A percentile compares a stretch with the other conserved stretches of the same genome.
Conservation (phyloP, 2,329 filamentous ascomycete genomes). For the Geosmithia morbida region DNA sequence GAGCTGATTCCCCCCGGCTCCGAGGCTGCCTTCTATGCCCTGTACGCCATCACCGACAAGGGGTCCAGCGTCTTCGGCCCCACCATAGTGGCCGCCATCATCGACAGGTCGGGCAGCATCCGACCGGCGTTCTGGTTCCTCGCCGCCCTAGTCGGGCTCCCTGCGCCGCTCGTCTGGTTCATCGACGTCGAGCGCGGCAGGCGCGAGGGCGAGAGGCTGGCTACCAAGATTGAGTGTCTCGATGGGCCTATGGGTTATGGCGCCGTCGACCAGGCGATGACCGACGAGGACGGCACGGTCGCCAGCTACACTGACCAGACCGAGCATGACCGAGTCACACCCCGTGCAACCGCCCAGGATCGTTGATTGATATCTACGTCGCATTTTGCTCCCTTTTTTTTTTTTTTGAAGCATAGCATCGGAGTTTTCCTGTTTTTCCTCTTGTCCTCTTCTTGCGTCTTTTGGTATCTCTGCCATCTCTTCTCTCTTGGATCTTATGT, state of each 20-base stretch:
- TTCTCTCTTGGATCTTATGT: neutral
- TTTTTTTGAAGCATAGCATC: neutral
- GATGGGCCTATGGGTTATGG: constrained; percentile 13
- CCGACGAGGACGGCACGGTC: constrained; percentile 12
- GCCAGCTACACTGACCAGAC: neutral
- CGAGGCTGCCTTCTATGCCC: constrained; percentile 88
- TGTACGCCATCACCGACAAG: constrained; percentile 97
- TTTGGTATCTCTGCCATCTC: neutral
- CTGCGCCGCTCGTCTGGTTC: constrained; percentile 70
- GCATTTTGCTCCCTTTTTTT: neutral
- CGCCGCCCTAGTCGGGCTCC: constrained; percentile 67
- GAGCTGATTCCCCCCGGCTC: constrained; percentile 89
- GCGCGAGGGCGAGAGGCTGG: constrained; percentile 50
- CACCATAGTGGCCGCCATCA: constrained; percentile 84
- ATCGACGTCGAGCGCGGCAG: constrained; percentile 75
- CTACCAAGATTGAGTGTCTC: constrained; percentile 42
- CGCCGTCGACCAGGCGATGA: constrained; percentile 1
- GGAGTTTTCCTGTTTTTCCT: neutral
- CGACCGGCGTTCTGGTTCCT: constrained; percentile 87
- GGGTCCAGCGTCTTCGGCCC: constrained; percentile 89
- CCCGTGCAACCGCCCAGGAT: too few species aligned
- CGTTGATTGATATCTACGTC: neutral
- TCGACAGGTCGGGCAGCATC: constrained; percentile 69
- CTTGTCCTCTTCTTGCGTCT: neutral
- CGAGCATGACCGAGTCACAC: neutral